Base-by-base conservation (phyloP, 225 moss, liverwort and hornwort species). In the Bryoerythrophyllum caledonicum region DNA sequence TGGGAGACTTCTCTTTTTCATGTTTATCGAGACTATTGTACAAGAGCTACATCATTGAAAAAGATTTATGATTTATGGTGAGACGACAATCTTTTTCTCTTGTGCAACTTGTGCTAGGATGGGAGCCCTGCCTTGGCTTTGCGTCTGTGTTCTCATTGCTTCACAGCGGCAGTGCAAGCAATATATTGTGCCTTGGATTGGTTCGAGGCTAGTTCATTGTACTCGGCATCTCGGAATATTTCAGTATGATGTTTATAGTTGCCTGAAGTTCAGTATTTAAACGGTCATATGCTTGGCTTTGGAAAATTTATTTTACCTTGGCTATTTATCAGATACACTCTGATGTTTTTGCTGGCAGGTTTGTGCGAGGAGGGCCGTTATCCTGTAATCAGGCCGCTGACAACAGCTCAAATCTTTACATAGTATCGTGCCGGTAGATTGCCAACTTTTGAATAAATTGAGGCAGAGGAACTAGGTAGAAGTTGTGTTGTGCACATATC, bases 321-420 rank as follows among this genome's bases (percentile, higher is more conserved):
- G 20, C 60, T 69, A 57, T 74, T 21, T 24, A 54, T 76, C 43
- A 84, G 43, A 76, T 60, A 7, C 35, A 65, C 43, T 43, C 55
- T 46, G 54, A 8, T 67, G 71, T 67, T 71, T 78, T 78, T 81
- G 67, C 34, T 81, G 51, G 74, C 84, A 84, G 84, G 78, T 71
- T 71, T 71, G 17, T 71, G 71, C 34, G 41, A 71, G 30, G 65
- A 67, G 38, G 34, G n/a, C 48, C 32, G 32, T 40, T 37, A 63
- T 71, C 49, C 41, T 81, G 74, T 60, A 44, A 14, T 21, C 17
- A 32, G 49, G 60, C 53, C 77, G 44, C 65, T 37, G 65, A 28
- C n/a, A 74, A 46, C 77, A 74, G 66, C 61, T 74, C 63, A 56
- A 60, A 67, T 51, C 60, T 5, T 61, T 26, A 38, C 68, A 51